Evolutionary conservation across 2,329 filamentous ascomycete genomes (phyloP), one percentile per base, ranked within the genome.

Genomic region (Phialophora chinensis): DNA sequence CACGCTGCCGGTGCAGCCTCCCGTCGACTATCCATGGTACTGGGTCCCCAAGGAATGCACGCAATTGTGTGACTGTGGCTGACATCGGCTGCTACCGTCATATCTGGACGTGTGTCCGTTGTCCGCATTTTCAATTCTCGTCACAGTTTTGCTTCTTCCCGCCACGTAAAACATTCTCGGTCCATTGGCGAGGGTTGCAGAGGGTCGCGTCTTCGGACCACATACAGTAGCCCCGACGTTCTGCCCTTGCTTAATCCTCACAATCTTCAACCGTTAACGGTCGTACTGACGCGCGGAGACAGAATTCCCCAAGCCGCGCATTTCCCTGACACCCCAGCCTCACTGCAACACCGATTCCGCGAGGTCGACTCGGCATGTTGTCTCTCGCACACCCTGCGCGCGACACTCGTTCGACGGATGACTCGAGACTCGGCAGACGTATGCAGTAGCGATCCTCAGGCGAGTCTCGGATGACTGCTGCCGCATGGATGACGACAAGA

Each of bases 21-120:
- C 44, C 59, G 47, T 53, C 49, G 31, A 29, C 59, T 53, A 61
- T 31, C 59, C 47, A 35, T 54, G 44, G 59, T 61, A 17, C 59
- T 53, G 59, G 59, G 17, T 61, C 59, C 23, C 31, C 25, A n/a
- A 50, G 25, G 14, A n/a, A 60, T 29, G 29, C 53, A 35, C 11
- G 53, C 53, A n/a, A n/a, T 33, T 55, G 29, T 55, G 53, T 23
- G 12, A 55, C 29, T 12, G 29, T 33, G 53, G 53, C 53, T 17
- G 53, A 35, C 52, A 27, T 20, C 52, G 52, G 27, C 14, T 35
- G 29, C 8, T 4, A 29, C 53, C 29, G 53, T 20, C 53, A 55
- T 20, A 35, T 1, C 27, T 54, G 35, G 35, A 0, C 35, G 12
- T 25, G 23, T 17, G 14, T 42, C 35, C 17, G 17, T 44, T 44